Conservation (phyloP, 2,329 filamentous ascomycete species). For the Diaporthe velutina region DNA sequence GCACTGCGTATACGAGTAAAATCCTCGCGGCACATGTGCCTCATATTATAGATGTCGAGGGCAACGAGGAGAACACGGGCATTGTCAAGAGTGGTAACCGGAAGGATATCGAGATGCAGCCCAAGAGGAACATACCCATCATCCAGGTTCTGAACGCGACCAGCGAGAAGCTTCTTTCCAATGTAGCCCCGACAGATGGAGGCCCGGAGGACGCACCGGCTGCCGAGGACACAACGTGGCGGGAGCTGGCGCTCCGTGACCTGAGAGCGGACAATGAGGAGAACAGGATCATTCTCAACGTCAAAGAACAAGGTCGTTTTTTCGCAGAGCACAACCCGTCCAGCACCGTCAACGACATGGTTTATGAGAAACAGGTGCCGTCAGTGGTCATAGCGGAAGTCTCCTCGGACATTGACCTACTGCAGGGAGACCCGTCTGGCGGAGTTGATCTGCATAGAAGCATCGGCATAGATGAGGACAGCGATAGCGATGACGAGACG, state of each 20-base stretch:
- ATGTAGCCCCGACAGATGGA: conserved; percentile 84
- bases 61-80: conserved; percentile 95
- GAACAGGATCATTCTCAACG: conserved; percentile 84
- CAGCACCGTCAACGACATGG: conserved; percentile 57
- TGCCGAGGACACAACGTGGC: conserved; percentile 79
- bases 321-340: conserved; percentile 73
- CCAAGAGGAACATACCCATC: conserved; percentile 85
- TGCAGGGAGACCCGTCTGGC: conserved; percentile 61
- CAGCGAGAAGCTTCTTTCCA: conserved; percentile 92
- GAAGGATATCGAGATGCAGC: conserved; percentile 91
- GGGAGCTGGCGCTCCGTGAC: conserved; percentile 83
- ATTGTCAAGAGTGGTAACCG: conserved; percentile 85
- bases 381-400: conserved; percentile 75
- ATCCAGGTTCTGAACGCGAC: conserved; percentile 90
- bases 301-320: conserved; percentile 88
- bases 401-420: conserved; percentile 69
- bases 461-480: conserved; percentile 79
- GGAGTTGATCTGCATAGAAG: conserved; percentile 72
- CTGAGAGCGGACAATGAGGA: conserved; percentile 81
- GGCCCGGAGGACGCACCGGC: conserved; percentile 75
- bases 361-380: conserved; percentile 79
- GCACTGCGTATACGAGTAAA: conserved; percentile 63
- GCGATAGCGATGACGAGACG: conserved; percentile 75
- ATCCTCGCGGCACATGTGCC: conserved; percentile 78
- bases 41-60: conserved; percentile 91